These are phyloP conservation scores for Bryoglossum gracile DNA, from an alignment of 495 filamentous ascomycete species.

Conservation along the genomic window DNA sequence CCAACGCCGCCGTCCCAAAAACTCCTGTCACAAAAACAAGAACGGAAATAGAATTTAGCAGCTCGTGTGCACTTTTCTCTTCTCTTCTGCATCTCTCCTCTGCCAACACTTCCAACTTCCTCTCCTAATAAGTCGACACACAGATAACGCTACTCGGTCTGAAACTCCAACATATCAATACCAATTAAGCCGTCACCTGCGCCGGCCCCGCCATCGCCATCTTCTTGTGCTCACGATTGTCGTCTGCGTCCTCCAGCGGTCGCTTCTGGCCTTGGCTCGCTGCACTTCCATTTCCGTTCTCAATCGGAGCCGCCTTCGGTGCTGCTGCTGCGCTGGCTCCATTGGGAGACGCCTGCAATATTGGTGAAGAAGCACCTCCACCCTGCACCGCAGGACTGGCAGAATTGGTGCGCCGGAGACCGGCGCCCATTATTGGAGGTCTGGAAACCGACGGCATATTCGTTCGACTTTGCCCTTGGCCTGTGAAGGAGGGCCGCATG, in stretches of 20 bases:
- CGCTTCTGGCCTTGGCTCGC: constrained; percentile 23
- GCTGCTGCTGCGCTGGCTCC: constrained; percentile 19
- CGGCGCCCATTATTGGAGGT: constrained; percentile 23
- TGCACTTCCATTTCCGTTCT: constrained; percentile 11
- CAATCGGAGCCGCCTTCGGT: constrained; percentile 5
- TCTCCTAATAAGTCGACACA: too few relatives aligned
- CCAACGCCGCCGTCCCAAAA: too few relatives aligned
- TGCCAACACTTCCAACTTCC: too few relatives aligned
- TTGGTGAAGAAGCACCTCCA: constrained; percentile 13
- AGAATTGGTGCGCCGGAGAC: constrained; percentile 16
- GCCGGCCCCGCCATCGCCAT: constrained; percentile 17
- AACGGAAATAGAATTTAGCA: too few relatives aligned
- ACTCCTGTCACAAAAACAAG: too few relatives aligned
- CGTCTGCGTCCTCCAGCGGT: constrained; percentile 19
- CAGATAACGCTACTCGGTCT: too few relatives aligned
- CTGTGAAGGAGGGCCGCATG: constrained; percentile 20
- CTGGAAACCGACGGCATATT: constrained; percentile 17
- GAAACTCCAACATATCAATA: not conserved
- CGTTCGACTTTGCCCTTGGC: constrained; percentile 16
- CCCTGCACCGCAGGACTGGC: constrained; percentile 10
- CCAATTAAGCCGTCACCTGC: constrained; percentile 16
- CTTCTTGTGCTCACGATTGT: constrained; percentile 19
- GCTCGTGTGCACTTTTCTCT: too few relatives aligned
- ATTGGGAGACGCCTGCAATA: constrained; percentile 10
- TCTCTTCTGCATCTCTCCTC: too few relatives aligned